Evolutionary conservation across 139 green algal genomes (phyloP).

Genomic region (Asterochloris sp.): DNA sequence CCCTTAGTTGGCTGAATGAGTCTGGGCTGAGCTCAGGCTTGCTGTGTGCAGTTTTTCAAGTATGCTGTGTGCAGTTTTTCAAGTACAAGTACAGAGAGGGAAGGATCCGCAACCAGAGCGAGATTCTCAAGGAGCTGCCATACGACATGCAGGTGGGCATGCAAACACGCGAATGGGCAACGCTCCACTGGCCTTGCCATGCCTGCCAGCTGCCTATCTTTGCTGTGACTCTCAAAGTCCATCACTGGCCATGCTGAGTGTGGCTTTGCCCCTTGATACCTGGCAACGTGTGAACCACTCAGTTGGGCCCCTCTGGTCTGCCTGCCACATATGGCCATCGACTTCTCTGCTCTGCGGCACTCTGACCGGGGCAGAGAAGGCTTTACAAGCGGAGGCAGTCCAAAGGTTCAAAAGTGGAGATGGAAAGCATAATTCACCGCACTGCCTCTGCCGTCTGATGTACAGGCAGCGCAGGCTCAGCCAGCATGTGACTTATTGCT

Average conservation of each 20-base stretch:
- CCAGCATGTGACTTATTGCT: too few relatives aligned
- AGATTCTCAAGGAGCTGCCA: not conserved
- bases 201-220: not conserved
- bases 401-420: too few relatives aligned
- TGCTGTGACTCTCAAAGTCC: not conserved
- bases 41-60: constrained; percentile 3
- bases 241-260: too few relatives aligned
- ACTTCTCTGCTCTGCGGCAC: not conserved
- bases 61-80: constrained; percentile 3
- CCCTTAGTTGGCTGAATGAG: too few relatives aligned
- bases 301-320: not conserved
- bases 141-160: constrained; percentile 13
- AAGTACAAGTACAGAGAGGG: constrained; percentile 19
- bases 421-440: too few relatives aligned
- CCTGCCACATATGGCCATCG: not conserved
- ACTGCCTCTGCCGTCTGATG: too few relatives aligned
- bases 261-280: too few relatives aligned
- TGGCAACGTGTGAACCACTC: not conserved
- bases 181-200: not conserved
- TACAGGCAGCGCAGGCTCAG: too few relatives aligned
- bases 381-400: too few relatives aligned
- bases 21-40: too few relatives aligned
- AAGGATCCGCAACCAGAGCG: not conserved
- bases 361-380: too few relatives aligned
- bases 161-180: not conserved